Evolutionary conservation across 768 basidiomycete species (phyloP).

Genomic region (Lactarius evosmus): DNA sequence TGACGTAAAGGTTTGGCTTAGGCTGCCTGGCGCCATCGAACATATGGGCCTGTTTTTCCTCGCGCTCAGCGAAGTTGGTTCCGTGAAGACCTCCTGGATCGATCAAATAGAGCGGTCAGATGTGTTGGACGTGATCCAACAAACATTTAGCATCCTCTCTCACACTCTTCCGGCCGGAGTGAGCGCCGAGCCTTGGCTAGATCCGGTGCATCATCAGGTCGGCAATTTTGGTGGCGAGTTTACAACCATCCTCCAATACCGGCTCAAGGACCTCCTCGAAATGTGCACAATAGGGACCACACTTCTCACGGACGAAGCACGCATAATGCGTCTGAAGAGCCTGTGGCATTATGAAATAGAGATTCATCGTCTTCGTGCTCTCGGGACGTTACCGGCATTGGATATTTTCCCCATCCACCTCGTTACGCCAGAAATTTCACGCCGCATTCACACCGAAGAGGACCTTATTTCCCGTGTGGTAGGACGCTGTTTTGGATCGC

Average conservation of each 20-base stretch:
- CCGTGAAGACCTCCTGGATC: too few relatives aligned
- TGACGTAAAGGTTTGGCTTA: too few relatives aligned
- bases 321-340: background rate
- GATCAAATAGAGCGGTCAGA: too few relatives aligned
- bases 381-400: background rate
- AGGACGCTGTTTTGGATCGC: background rate
- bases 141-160: too few relatives aligned
- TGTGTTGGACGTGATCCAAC: too few relatives aligned
- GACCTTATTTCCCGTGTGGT: background rate
- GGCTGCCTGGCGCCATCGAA: too few relatives aligned
- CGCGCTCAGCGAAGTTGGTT: too few relatives aligned
- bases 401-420: background rate
- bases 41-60: too few relatives aligned
- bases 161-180: too few relatives aligned
- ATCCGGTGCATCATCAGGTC: too few relatives aligned
- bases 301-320: background rate
- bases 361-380: background rate
- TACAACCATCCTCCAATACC: background rate
- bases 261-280: background rate
- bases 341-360: background rate
- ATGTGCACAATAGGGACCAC: background rate
- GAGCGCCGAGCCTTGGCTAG: too few relatives aligned
- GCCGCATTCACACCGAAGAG: background rate
- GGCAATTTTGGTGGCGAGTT: too few relatives aligned
- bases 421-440: background rate